Base-by-base conservation (phyloP, 2,329 filamentous ascomycete genomes). In the Paraconiothyrium sp. region DNA sequence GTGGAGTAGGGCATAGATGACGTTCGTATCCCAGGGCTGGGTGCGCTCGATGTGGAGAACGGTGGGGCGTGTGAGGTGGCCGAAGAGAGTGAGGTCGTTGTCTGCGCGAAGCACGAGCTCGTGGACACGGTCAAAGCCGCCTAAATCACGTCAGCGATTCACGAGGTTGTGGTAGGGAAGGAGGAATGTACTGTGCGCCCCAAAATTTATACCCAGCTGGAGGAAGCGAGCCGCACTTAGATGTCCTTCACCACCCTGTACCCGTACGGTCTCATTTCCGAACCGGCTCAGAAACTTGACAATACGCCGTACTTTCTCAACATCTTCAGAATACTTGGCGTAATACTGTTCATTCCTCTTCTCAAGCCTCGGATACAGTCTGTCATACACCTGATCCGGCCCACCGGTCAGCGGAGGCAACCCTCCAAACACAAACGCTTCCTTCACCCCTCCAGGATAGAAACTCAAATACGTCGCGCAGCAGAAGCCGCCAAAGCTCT, bases 401-500 rank as follows among this genome's bases (percentile, higher is more conserved):
- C 84, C 83, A 62, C 87, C 86, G 56, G 90, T 88, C 43, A 97
- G 81, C 0, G 94, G 92, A 14, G 92, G 90, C 48, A 97, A 83
- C 0, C 94, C 94, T 41, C 94, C 94, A 11, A 91, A 92, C 37
- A 94, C 84, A 75, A 97, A 98, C 27, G 88, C 80, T 80, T 98
- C 94, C 34, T 89, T 88, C 27, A 98, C 79, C 0, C 91, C 91
- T 59, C 93, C 86, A 0, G 92, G 92, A 69, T 84, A 89, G 75
- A 92, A 89, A 2, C 91, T 95, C 16, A 98, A 85, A 77, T 97
- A 98, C 8, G 91, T 94, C 37, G 93, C 83, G 51, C 85, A 86
- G 73, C 93, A 92, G 78, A 97, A 97, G 0, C 94, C 94, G 43
- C 94, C 94, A 77, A 97, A 98, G 16, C 90, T 94, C 80, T 97